These are phyloP conservation scores for Pinguiococcus pyrenoidosus DNA, from an alignment of 108 stramenopile species.

Conservation along the genomic window DNA sequence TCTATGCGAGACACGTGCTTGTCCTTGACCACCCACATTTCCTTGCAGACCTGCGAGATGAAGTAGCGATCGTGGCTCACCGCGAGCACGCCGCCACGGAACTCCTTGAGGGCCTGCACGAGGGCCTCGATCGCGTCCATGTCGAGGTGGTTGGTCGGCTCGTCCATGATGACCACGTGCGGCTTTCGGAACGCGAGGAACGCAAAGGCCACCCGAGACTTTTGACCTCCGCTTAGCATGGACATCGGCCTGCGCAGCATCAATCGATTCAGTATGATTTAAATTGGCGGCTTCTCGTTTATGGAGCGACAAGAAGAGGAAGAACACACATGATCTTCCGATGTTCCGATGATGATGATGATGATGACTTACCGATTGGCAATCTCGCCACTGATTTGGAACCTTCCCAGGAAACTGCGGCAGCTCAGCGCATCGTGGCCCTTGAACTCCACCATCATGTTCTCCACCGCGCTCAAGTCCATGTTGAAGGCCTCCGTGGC, in stretches of 20 bases:
- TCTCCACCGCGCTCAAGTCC: constrained; percentile 64
- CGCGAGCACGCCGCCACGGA: constrained; percentile 61
- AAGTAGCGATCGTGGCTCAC: constrained; percentile 77
- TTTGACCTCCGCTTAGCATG: constrained; percentile 85
- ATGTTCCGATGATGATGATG: neutral
- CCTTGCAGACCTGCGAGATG: constrained; percentile 52
- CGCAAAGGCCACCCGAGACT: constrained; percentile 87
- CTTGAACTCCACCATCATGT: constrained; percentile 35
- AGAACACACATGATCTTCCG: neutral
- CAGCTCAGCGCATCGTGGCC: neutral
- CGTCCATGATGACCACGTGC: constrained; percentile 90
- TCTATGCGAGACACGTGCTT: no score
- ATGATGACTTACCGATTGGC: constrained; percentile 61
- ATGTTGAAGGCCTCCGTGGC: constrained; percentile 79
- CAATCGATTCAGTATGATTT: neutral
- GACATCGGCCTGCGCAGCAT: constrained; percentile 57
- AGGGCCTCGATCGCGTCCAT: constrained; percentile 72
- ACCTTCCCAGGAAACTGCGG: constrained; percentile 69
- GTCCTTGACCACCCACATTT: constrained; percentile 73
- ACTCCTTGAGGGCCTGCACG: constrained; percentile 57
- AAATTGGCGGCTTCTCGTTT: neutral
- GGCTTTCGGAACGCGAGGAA: constrained; percentile 76
- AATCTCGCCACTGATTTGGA: constrained; percentile 74
- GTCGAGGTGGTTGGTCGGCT: constrained; percentile 84
- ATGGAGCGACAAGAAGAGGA: neutral